These are phyloP conservation scores for Escovopsis weberi DNA, from an alignment of 2,329 filamentous ascomycete genomes.

Conservation along the genomic window DNA sequence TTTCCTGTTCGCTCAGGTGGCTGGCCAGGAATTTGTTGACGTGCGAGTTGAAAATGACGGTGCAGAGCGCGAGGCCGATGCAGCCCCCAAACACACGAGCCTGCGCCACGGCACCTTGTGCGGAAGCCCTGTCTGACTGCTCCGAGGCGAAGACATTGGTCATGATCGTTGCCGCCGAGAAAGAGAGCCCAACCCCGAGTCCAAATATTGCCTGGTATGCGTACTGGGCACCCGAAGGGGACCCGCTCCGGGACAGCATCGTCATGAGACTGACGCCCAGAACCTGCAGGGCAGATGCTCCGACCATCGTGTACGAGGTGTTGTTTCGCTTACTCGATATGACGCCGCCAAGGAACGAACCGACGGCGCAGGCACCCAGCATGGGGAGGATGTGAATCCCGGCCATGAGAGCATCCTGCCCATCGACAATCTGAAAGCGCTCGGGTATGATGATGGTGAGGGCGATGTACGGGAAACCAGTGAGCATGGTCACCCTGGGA, in stretches of 20 bases:
- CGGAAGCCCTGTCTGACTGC: slow-evolving; percentile 36
- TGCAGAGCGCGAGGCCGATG: slow-evolving; percentile 42
- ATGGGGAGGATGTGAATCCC: slow-evolving; percentile 45
- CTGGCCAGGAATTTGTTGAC: slow-evolving; percentile 23
- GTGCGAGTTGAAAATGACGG: slow-evolving; percentile 39
- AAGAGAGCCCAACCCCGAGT: slow-evolving; percentile 42
- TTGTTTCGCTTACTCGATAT: slow-evolving; percentile 39
- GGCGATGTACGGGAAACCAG: slow-evolving; percentile 42
- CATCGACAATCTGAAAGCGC: slow-evolving; percentile 44
- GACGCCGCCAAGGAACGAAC: slow-evolving; percentile 39
- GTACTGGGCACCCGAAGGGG: slow-evolving; percentile 29
- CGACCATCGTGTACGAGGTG: slow-evolving; percentile 35
- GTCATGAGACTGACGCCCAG: slow-evolving; percentile 37
- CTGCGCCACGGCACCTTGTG: slow-evolving; percentile 45
- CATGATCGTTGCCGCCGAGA: slow-evolving; percentile 42
- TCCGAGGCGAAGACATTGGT: slow-evolving; percentile 36
- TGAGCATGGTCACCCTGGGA: slow-evolving; percentile 38
- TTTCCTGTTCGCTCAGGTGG: slow-evolving; percentile 21
- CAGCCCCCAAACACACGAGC: slow-evolving; percentile 45
- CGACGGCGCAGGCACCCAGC: slow-evolving; percentile 40
- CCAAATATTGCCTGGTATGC: slow-evolving; percentile 43
- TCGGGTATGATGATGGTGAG: slow-evolving; percentile 46
- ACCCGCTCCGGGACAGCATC: slow-evolving; percentile 20
- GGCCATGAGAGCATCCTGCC: slow-evolving; percentile 35
- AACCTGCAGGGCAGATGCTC: slow-evolving; percentile 35